These are phyloP conservation scores for Pelargonium myrrhifolium DNA, from an alignment of 441 rosid species.

Conservation along the genomic window DNA sequence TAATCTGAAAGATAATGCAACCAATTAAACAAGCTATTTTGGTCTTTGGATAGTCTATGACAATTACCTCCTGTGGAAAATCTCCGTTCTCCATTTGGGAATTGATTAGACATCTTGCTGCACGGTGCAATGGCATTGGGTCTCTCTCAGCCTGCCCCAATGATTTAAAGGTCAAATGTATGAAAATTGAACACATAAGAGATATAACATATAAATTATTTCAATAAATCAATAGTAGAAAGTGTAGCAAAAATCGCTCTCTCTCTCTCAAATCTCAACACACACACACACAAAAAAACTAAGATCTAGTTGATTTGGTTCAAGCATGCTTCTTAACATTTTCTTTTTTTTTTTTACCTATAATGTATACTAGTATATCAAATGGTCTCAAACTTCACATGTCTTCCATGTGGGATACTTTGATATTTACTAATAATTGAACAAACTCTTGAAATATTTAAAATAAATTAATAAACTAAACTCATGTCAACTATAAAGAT, in stretches of 20 bases:
- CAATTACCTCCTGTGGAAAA: conserved; percentile 45
- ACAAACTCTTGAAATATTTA: not conserved
- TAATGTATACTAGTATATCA: no score
- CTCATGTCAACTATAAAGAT: not conserved
- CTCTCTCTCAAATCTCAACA: no score
- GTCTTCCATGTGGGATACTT: no score
- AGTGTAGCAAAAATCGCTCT: no score
- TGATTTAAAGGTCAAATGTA: not conserved
- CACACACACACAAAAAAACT: no score
- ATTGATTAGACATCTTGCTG: conserved; percentile 39
- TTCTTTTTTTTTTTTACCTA: not conserved
- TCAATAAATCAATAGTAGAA: no score
- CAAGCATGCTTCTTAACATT: not conserved
- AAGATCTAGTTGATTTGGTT: not conserved
- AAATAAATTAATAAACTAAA: not conserved
- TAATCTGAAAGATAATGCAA: not conserved
- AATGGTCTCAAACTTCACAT: no score
- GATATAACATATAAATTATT: no score
- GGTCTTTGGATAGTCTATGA: no score
- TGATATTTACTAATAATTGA: no score
- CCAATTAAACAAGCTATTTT: not conserved
- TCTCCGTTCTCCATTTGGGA: conserved; percentile 31
- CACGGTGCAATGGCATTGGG: conserved; percentile 42
- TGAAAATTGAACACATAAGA: no score
- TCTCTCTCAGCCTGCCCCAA: conserved; percentile 38